These are phyloP conservation scores for Pichia heedii DNA, from an alignment of 805 yeast species.

Conservation along the genomic window DNA sequence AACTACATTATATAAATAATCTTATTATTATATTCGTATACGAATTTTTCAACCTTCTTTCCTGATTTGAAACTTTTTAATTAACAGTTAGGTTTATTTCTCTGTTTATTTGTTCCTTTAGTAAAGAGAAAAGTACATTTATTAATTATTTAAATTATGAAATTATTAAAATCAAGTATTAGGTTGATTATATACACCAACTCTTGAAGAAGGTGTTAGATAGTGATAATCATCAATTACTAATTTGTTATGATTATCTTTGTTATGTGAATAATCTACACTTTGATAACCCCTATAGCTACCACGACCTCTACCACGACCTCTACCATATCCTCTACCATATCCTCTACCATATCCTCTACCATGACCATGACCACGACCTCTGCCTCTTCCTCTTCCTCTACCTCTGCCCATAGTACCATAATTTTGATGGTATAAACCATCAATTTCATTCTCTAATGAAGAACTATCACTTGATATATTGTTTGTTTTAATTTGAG, in stretches of 20 bases:
- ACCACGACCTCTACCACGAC: neutral
- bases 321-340: neutral
- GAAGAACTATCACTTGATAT: neutral
- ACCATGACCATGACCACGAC: constrained; percentile 11
- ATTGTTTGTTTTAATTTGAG: neutral
- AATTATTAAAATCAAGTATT: too few species aligned
- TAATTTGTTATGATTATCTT: neutral
- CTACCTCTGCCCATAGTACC: neutral
- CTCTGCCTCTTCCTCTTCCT: neutral
- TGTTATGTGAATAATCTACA: neutral
- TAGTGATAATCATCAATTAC: constrained; percentile 7
- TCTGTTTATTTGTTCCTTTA: too few species aligned
- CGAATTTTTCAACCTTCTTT: too few species aligned
- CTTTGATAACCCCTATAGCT: neutral
- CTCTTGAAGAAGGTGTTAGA: constrained; percentile 9
- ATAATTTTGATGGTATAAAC: neutral
- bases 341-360: constrained; percentile 10
- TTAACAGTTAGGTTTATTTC: too few species aligned
- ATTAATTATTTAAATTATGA: neutral
- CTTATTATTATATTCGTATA: neutral
- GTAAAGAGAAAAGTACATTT: too few species aligned
- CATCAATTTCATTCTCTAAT: neutral
- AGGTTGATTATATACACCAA: constrained; percentile 5
- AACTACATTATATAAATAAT: neutral
- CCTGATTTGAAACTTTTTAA: too few species aligned